Evolutionary conservation across 306 rosid species (phyloP).

Genomic region (Oemleria cerasiformis): DNA sequence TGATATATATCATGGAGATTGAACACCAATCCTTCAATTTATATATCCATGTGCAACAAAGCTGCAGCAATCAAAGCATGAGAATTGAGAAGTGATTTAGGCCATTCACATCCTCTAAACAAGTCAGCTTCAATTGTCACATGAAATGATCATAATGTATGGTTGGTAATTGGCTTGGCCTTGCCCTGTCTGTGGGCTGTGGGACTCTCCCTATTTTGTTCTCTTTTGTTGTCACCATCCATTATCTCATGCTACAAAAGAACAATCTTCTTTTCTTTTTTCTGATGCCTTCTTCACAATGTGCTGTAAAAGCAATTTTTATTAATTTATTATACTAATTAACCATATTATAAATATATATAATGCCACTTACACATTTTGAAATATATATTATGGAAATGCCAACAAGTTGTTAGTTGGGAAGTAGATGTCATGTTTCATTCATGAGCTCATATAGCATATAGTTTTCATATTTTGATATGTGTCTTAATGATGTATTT

Average conservation of each 20-base stretch:
- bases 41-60: background rate
- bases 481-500: too few species aligned
- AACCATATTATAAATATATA: too few species aligned
- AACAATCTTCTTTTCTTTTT: background rate
- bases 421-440: background rate
- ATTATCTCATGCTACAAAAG: background rate
- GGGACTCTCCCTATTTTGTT: background rate
- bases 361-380: background rate
- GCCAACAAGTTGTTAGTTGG: background rate
- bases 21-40: constrained; percentile 6
- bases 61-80: background rate
- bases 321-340: background rate
- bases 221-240: background rate
- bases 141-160: background rate
- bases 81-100: background rate
- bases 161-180: background rate
- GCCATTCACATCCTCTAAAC: background rate
- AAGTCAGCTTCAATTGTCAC: background rate
- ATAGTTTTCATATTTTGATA: too few species aligned
- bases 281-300: background rate
- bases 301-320: background rate
- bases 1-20: background rate
- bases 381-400: background rate
- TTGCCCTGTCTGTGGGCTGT: too few species aligned
- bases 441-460: background rate